Base-by-base conservation (phyloP, 805 yeast genomes). In the Wickerhamiella cacticola region DNA sequence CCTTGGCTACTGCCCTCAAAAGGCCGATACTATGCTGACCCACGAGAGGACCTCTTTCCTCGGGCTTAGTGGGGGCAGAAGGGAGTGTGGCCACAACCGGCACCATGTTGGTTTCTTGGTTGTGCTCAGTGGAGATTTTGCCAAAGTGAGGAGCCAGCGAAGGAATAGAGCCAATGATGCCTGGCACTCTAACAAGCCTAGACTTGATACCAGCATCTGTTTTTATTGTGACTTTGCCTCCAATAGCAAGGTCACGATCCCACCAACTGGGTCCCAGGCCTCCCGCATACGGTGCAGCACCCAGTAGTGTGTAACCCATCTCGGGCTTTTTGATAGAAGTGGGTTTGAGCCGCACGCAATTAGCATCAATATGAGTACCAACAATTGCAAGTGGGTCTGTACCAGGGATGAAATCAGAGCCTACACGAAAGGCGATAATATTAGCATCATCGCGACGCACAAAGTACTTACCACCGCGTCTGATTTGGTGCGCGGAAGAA, bases 71-170 rank as follows among this genome's bases (percentile, higher is more conserved):
- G 5, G 42, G 42, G 3, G 29, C 42, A 23, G 42, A 22, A 8
- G 42, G 42, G 5, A 24, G 15, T n/a, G 29, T 39, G 16, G 35
- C 45, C 46, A 81, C 66, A 8, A 84, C 75, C 1, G 94, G 94
- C 16, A 82, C 80, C 45, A 82, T 78, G 58, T 79, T 77, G 23
- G 82, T 80, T 62, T 84, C 94, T 52, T 65, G 68, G 64, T 84
- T 82, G 15, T 35, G 40, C 7, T 79, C 79, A 19, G 64, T 60
- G 1, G 84, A 70, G 5, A 77, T 78, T 2, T 67, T 66, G 41
- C 94, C 94, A 59, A 83, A 84, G 65, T 83, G 94, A 3, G 85
- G 86, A 3, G 94, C 94, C 59, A 84, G 68, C 1, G 86, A 72
- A 5, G 94, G 89, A 48, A 84, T 80, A 54, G 76, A 77, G 9